Conservation (phyloP, 1,284 basidiomycete species). For the Megacollybia platyphylla region DNA sequence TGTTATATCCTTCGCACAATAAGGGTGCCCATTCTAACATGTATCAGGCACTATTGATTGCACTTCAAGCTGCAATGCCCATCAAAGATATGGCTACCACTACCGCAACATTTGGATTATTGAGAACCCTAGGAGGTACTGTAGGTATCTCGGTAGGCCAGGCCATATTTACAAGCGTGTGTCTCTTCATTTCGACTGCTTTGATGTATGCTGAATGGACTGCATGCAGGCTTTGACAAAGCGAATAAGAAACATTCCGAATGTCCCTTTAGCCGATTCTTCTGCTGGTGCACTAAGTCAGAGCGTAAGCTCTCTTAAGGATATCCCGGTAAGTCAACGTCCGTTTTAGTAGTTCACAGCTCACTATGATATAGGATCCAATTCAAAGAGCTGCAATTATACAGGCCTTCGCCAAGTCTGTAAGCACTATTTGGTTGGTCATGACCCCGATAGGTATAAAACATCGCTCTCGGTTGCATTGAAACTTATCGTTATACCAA, state of each 20-base stretch:
- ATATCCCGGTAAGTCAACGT: slow-evolving; percentile 33
- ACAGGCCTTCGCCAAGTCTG: slow-evolving; percentile 57
- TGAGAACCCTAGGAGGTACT: slow-evolving; percentile 69
- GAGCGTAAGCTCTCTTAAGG: slow-evolving; percentile 37
- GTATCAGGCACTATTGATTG: slow-evolving; percentile 48
- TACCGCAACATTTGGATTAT: slow-evolving; percentile 59
- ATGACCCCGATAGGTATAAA: slow-evolving; percentile 33
- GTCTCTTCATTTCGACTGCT: slow-evolving; percentile 11
- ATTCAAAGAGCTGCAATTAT: slow-evolving; percentile 36
- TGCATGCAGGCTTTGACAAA: slow-evolving; percentile 33
- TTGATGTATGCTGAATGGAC: neutral
- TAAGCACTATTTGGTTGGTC: slow-evolving; percentile 65
- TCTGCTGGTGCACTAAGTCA: slow-evolving; percentile 40
- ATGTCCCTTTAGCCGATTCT: slow-evolving; percentile 26
- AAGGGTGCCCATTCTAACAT: slow-evolving; percentile 24
- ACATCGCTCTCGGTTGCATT: too few species aligned
- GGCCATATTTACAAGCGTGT: slow-evolving; percentile 50
- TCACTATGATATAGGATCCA: slow-evolving; percentile 25
- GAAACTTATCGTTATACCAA: too few species aligned
- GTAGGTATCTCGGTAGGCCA: slow-evolving; percentile 65
- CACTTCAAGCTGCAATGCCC: slow-evolving; percentile 72
- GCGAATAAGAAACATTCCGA: slow-evolving; percentile 35
- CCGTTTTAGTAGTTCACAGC: slow-evolving; percentile 2
- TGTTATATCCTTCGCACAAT: neutral
- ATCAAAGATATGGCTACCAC: slow-evolving; percentile 72